Base-by-base conservation (phyloP, 1,139 yeast genomes). In the Yamadazyma friedrichii region DNA sequence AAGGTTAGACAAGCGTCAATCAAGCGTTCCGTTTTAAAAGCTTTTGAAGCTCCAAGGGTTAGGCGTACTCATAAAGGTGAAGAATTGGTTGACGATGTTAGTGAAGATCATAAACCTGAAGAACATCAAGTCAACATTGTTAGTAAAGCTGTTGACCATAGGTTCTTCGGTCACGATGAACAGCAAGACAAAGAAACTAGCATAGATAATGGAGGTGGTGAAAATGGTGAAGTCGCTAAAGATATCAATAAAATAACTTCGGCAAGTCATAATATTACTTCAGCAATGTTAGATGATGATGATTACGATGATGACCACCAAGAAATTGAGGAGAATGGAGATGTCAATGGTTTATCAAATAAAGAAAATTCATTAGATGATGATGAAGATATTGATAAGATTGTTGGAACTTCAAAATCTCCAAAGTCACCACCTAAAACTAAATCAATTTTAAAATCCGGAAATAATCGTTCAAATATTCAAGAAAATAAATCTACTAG, bases 51-150 rank as follows among this genome's bases (percentile, higher is more conserved):
- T 28, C 87, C 87, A 22, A 70, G 83, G 39, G 80, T 87, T 42
- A 73, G 89, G 50, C 70, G 88, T 53, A 87, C 95, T 2, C 95
- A 87, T 56, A 87, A 85, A 57, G 96, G 96, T 25, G 96, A 88
- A 47, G 93, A 87, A 52, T 61, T 85, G 31, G 71, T 85, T n/a
- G 93, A 84, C 40, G 75, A 73, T 39, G 62, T 62, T 29, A 56
- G 61, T 37, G 51, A 51, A 27, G 54, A 58, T 27, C 55, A 54
- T 33, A 56, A 51, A 22, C 50, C 51, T 10, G 61, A 56, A 17
- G 64, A 60, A 11, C 57, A 59, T 33, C 69, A 65, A 37, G 59
- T 56, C 26, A 59, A 57, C 39, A 65, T 73, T 20, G 64, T 70
- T 24, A 64, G 72, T 39, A 59, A 65, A 37, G 63, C 73, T 32